Base-by-base conservation (phyloP, 208 protist genomes). In the Paratrypanosoma confusum region DNA sequence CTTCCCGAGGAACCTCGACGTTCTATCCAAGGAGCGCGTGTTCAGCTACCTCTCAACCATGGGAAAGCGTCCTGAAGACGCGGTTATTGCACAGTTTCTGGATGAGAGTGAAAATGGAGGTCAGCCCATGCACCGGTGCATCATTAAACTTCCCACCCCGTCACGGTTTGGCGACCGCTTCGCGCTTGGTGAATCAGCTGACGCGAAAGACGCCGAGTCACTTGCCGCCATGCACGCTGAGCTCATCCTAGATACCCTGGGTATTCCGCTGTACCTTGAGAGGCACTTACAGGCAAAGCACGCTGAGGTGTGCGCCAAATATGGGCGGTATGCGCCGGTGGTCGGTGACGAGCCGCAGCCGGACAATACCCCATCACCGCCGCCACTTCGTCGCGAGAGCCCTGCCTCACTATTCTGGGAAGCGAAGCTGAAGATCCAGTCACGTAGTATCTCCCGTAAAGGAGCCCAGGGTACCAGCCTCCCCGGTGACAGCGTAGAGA, bases 201-300 rank as follows among this genome's bases (percentile, higher is more conserved):
- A 50, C 28, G 53, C 56, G 11, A 51, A 55, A 0, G 71, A 88
- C 28, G 86, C 86, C 3, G 73, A 81, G 48, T 42, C 53, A 40
- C 65, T 84, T 24, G 86, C 86, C 18, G 71, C 71, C 28, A 91
- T 91, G 86, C 86, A 94, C 47, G 71, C 74, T 17, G 86, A 94
- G 60, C 63, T 94, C 23, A 76, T 86, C n/a, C 65, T 94, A 18
- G 86, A 94, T 45, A 49, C 69, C 1, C 59, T 91, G 5, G 86
- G 86, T 10, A 69, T 94, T 6, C 68, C 73, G n/a, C 33, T 94
- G 18, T 94, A 78, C 46, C 42, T 50, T 2, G 69, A 85, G 46
- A 11, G 36, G 5, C 42, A 42, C 10, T 38, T 71, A 40, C 86
- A 94, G 48, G 42, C 49, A 6, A 61, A 38, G 13, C 86, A 91